Percentiles rank a stretch among this genome's conserved stretches.
phyloP scores from a whole-genome alignment of 2,329 filamentous ascomycete species.

The Ophiostoma pallidulum region DNA sequence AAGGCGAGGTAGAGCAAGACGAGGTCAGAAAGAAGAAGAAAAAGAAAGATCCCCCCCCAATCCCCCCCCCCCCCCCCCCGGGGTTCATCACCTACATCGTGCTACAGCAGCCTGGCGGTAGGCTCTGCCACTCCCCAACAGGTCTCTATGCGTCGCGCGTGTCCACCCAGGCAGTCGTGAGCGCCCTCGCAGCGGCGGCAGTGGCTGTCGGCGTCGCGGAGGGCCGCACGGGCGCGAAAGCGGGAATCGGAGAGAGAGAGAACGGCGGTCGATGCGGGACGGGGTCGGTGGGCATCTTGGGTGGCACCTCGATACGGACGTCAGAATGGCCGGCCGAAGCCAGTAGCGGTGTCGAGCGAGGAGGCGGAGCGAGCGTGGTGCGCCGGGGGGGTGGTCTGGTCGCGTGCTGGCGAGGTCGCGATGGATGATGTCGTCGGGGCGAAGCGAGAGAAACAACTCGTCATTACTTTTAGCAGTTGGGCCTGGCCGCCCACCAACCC shows the following conservation, averaged over 20 bases:
- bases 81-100: conserved; percentile 10
- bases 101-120: background rate
- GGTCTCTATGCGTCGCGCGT: background rate
- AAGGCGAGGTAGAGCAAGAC: background rate
- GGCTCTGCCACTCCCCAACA: conserved; percentile 3
- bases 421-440: background rate
- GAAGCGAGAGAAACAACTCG: too few relatives aligned
- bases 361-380: background rate
- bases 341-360: background rate
- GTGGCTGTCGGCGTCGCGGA: background rate
- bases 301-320: background rate
- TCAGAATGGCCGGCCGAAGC: background rate
- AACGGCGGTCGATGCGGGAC: background rate
- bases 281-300: conserved; percentile 5
- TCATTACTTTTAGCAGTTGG: too few relatives aligned
- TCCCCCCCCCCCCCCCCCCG: background rate
- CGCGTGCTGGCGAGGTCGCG: conserved; percentile 5
- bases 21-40: conserved; percentile 16
- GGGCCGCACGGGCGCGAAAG: background rate
- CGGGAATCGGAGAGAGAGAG: background rate
- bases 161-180: background rate
- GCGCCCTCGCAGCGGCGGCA: background rate
- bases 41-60: background rate
- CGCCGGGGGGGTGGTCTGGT: background rate
- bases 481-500: too few relatives aligned